Base-by-base conservation (phyloP, 192 early-diverging fungal species). In the Paraglomus occultum region DNA sequence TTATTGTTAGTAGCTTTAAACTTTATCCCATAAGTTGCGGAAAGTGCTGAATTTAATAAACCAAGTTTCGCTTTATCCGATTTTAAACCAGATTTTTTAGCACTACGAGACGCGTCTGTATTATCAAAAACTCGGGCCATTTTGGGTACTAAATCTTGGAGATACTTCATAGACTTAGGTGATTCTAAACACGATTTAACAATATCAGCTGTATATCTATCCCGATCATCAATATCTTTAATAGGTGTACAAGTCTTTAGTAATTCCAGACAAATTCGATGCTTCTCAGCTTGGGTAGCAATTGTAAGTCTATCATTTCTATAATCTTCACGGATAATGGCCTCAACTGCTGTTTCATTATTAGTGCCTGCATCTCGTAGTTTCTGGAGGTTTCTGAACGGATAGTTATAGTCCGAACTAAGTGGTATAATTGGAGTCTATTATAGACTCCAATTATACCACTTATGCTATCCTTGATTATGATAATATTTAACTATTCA, bases 71-170 rank as follows among this genome's bases (percentile, higher is more conserved):
- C 14, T 14, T 4, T 7, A 47, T 17, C 17, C 15, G 60, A 46
- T 62, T 62, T 62, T 11, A 62, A 62, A 20, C 60, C 60, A 7
- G 43, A 62, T 62, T 62, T 62, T 62, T 62, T 62, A 62, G 60
- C 60, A 3, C 60, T 62, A 14, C 60, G 43, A n/a, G 42, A 62
- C 47, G 60, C 60, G 45, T 62, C 60, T 62, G 60, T 62, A 62
- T 62, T 62, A 47, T 62, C 31, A 39, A 58, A 58, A 38, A 58
- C 55, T 58, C 55, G 55, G 11, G 55, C 55, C 55, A 58, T 58
- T 58, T 39, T 58, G 1, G 55, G 55, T 0, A 58, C 55, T 58
- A 58, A 58, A 58, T 9, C 55, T 14, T 58, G 55, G 55, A 62
- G 44, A 45, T 62, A 62, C 47, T 14, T 46, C 45, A 45, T 62